These are phyloP conservation scores for Blastobotrys peoriensis DNA, from an alignment of 805 yeast species.

Conservation along the genomic window DNA sequence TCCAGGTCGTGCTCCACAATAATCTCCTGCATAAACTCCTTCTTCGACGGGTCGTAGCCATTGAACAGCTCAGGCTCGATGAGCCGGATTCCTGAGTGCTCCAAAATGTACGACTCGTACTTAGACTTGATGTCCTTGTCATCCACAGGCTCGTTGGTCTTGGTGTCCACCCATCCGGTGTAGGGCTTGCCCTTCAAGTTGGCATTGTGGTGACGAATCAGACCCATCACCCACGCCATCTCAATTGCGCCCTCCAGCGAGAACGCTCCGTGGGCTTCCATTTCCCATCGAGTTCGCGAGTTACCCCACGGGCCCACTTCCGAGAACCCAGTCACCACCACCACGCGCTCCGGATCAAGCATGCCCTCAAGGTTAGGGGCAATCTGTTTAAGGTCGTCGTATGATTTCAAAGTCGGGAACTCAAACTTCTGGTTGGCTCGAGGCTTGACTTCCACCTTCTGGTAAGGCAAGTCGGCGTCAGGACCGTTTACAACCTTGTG, in stretches of 20 bases:
- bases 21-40: slow-evolving; percentile 90
- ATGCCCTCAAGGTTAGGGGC: slow-evolving; percentile 76
- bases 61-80: slow-evolving; percentile 92
- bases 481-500: slow-evolving; percentile 81
- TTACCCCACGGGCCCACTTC: slow-evolving; percentile 99
- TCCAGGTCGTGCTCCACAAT: slow-evolving; percentile 95
- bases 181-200: slow-evolving; percentile 76
- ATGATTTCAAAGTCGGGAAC: slow-evolving; percentile 83
- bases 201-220: slow-evolving; percentile 93
- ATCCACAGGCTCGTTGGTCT: slow-evolving; percentile 86
- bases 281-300: slow-evolving; percentile 98
- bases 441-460: slow-evolving; percentile 74
- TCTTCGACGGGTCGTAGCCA: slow-evolving; percentile 93
- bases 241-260: slow-evolving; percentile 97
- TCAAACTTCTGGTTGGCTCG: slow-evolving; percentile 91
- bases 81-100: slow-evolving; percentile 93
- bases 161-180: slow-evolving; percentile 96
- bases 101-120: slow-evolving; percentile 83
- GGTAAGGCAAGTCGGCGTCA: slow-evolving; percentile 77
- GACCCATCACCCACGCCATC: slow-evolving; percentile 99
- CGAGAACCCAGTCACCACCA: slow-evolving; percentile 96
- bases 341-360: slow-evolving; percentile 83
- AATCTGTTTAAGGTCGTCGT: slow-evolving; percentile 60
- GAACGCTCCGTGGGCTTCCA: slow-evolving; percentile 93
- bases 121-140: slow-evolving; percentile 89